Evolutionary conservation across 139 green algal species (phyloP), one percentile per base, ranked within the genome.

Genomic region (Diplosphaera chodatii): DNA sequence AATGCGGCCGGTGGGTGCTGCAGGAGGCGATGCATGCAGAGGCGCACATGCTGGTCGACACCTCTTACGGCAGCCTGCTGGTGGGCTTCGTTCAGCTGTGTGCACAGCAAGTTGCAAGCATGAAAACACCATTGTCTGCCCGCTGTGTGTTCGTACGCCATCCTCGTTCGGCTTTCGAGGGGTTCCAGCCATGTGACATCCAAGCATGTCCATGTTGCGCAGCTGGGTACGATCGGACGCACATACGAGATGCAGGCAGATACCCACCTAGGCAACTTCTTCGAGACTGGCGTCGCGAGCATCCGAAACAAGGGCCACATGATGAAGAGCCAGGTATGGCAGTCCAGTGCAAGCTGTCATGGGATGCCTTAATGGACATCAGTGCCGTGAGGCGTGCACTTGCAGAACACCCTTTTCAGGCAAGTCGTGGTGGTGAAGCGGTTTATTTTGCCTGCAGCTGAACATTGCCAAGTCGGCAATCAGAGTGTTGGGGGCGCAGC

Each of bases 161-260:
- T n/a, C n/a, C n/a, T n/a, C n/a, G n/a, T n/a, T n/a, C n/a, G n/a
- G n/a, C n/a, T n/a, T n/a, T n/a, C n/a, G n/a, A n/a, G n/a, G n/a
- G n/a, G n/a, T n/a, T n/a, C n/a, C n/a, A n/a, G n/a, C n/a, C n/a
- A n/a, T n/a, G n/a, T n/a, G n/a, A n/a, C n/a, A n/a, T n/a, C n/a
- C n/a, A n/a, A n/a, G n/a, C n/a, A n/a, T n/a, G n/a, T n/a, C n/a
- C n/a, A n/a, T n/a, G n/a, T n/a, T n/a, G n/a, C n/a, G n/a, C 89
- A 97, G 83, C 83, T 97, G 74, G 69, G 85, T 29, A 77, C 91
- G 16, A 90, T 97, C 1, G 92, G 91, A 16, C 75, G 81, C 30
- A 85, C 92, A 32, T 97, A 97, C 72, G 80, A 87, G 73, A 77
- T 78, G 63, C 86, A 93, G 79, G 92, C 90, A 0, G 80, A 91